These are phyloP conservation scores for Suillus americanus DNA, from an alignment of 768 basidiomycete species.

Conservation along the genomic window DNA sequence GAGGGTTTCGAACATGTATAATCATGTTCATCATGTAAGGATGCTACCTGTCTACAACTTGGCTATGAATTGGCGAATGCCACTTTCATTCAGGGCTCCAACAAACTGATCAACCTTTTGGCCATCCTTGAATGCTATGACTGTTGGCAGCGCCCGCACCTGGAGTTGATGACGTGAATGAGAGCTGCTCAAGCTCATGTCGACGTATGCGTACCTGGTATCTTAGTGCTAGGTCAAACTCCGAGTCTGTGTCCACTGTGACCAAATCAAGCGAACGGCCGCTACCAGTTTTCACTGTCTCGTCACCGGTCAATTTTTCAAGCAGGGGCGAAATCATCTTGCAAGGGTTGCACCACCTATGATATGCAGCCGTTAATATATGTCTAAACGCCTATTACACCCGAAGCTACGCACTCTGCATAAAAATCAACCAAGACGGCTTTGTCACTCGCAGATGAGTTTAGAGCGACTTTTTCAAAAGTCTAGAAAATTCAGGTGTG, in stretches of 20 bases:
- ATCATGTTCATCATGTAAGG: not conserved
- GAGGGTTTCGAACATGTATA: not conserved
- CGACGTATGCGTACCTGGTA: slow-evolving; percentile 42
- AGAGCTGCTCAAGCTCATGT: not conserved
- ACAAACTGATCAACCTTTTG: slow-evolving; percentile 58
- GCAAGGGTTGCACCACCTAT: slow-evolving; percentile 81
- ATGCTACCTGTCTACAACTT: slow-evolving; percentile 25
- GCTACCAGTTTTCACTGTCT: slow-evolving; percentile 45
- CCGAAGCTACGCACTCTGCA: slow-evolving; percentile 59
- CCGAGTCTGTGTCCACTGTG: slow-evolving; percentile 63
- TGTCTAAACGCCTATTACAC: slow-evolving; percentile 1
- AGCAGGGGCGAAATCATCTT: slow-evolving; percentile 70
- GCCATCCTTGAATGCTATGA: slow-evolving; percentile 73
- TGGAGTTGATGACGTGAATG: slow-evolving; percentile 26
- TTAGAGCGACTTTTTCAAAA: slow-evolving; percentile 33
- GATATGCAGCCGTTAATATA: not conserved
- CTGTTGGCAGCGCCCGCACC: slow-evolving; percentile 78
- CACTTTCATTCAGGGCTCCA: slow-evolving; percentile 51
- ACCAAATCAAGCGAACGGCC: slow-evolving; percentile 68
- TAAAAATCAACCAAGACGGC: slow-evolving; percentile 78
- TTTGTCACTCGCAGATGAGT: slow-evolving; percentile 40
- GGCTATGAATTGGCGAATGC: slow-evolving; percentile 46
- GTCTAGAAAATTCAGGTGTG: slow-evolving; percentile 24
- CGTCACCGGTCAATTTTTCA: slow-evolving; percentile 52
- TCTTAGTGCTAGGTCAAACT: slow-evolving; percentile 47